Evolutionary conservation across 352 stramenopile genomes (phyloP), one percentile per base, ranked within the genome.

Genomic region (Phytophthora pini): DNA sequence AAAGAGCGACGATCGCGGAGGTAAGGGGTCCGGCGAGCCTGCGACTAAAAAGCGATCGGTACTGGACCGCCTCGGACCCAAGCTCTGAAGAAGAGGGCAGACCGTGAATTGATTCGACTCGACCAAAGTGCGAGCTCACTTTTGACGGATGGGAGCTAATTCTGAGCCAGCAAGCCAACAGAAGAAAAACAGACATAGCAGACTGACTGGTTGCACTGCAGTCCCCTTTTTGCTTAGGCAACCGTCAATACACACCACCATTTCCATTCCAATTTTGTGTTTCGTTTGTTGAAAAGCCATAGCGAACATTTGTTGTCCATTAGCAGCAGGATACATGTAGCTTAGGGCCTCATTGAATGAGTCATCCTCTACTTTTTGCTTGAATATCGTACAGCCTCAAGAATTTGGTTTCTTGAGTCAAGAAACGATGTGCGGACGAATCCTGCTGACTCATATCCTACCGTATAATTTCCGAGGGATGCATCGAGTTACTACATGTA

Each of bases 41-140:
- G 83, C 88, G 36, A 49, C 74, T 47, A 95, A 95, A 76, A 95
- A 95, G 76, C 72, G 79, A 13, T 95, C 87, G 1, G 87, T 95
- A 24, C 72, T 95, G 13, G 87, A 95, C 43, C 84, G 87, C 17
- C 80, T 95, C 41, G 87, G 87, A 2, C 87, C 87, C n/a, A 84
- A 84, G 10, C 27, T 94, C 29, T 92, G 45, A 50, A 52, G 8
- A 48, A 5, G 26, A 71, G 27, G 7, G 38, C 38, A 29, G 24
- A 32, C 43, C 22, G 32, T 36, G 10, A 49, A 38, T 38, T 20
- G 47, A 51, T 31, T 45, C 48, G 54, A 43, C 36, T 52, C 34
- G 34, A 26, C 2, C 7, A 13, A 36, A 36, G 31, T 36, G 31
- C 7, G 31, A 12, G 31, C 6, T 32, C 1, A 32, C 29, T 32